Evolutionary conservation across 805 yeast genomes (phyloP).

Genomic region (Cyberlindnera xishuangbannaensis): DNA sequence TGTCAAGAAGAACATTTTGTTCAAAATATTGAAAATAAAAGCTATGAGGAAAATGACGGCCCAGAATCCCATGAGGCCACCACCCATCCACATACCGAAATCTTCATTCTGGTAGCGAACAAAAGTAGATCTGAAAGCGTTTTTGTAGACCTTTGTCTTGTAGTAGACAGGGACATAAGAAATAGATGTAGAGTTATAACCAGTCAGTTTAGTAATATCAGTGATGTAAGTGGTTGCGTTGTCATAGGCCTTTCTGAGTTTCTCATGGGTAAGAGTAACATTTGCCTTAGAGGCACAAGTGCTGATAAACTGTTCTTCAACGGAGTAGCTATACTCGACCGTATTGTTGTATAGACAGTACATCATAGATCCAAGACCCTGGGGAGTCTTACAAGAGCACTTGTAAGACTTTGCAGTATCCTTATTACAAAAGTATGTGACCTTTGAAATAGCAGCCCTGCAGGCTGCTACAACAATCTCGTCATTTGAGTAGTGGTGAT

Average conservation of each 20-base stretch:
- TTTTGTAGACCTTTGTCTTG: conserved; percentile 22
- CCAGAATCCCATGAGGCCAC: conserved; percentile 46
- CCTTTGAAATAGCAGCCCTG: conserved; percentile 18
- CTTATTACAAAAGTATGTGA: conserved; percentile 22
- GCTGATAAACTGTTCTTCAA: conserved; percentile 22
- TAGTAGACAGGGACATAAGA: conserved; percentile 34
- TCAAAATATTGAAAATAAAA: conserved; percentile 26
- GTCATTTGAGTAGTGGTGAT: conserved; percentile 15
- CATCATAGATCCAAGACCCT: conserved; percentile 27
- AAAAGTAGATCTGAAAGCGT: conserved; percentile 22
- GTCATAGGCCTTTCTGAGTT: conserved; percentile 32
- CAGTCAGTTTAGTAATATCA: conserved; percentile 26
- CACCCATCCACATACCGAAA: conserved; percentile 41
- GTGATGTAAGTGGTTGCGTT: conserved; percentile 41
- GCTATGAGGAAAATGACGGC: conserved; percentile 37
- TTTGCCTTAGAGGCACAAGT: conserved; percentile 22
- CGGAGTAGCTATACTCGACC: conserved; percentile 7
- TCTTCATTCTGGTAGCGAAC: conserved; percentile 32
- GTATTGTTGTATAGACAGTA: conserved; percentile 25
- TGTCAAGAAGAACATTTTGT: conserved; percentile 15
- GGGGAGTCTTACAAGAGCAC: conserved; percentile 25
- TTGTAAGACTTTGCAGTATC: conserved; percentile 18
- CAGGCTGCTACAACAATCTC: conserved; percentile 22
- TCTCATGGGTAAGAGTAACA: conserved; percentile 27
- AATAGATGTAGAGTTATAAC: conserved; percentile 30